phyloP scores from a whole-genome alignment of 345 rosid genomes.

The Ricinus communis region DNA sequence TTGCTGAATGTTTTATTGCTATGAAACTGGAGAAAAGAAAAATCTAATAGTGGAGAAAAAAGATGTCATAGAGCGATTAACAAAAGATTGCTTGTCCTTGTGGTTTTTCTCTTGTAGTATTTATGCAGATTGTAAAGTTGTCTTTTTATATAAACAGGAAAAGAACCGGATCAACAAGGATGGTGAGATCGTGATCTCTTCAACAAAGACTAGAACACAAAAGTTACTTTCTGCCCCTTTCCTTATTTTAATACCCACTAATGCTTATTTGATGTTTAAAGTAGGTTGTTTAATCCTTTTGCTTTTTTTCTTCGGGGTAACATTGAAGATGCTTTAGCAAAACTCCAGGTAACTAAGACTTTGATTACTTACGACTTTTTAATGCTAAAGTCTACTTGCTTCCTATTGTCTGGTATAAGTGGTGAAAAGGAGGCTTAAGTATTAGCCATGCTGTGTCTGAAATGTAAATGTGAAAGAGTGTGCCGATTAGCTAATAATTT shows the following conservation, averaged over 20 bases:
- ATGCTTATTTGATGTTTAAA: conserved; percentile 8
- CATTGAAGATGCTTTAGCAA: conserved; percentile 79
- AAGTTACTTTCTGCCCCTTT: conserved; percentile 46
- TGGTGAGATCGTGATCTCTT: conserved; percentile 93
- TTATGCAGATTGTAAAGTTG: background rate
- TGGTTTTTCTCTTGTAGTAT: background rate
- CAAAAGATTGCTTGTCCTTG: background rate
- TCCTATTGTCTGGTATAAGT: too few relatives aligned
- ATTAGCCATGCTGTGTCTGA: too few relatives aligned
- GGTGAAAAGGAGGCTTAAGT: too few relatives aligned
- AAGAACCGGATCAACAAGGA: conserved; percentile 95
- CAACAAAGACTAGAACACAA: conserved; percentile 91
- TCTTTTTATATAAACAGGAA: conserved; percentile 54
- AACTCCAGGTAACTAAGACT: conserved; percentile 68
- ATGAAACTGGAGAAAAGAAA: too few relatives aligned
- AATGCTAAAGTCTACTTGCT: too few relatives aligned
- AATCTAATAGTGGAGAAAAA: background rate
- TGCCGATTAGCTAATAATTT: background rate
- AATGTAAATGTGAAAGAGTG: background rate
- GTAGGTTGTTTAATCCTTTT: conserved; percentile 16
- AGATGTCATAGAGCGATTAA: background rate
- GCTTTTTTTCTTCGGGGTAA: conserved; percentile 59
- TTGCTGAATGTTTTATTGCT: too few relatives aligned
- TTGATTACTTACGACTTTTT: background rate
- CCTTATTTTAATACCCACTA: background rate